A percentile compares a stretch with the other conserved stretches of the same genome.
These are phyloP conservation scores for Pseudopithomyces maydicus DNA, from an alignment of 2,329 filamentous ascomycete species.

Conservation along the genomic window DNA sequence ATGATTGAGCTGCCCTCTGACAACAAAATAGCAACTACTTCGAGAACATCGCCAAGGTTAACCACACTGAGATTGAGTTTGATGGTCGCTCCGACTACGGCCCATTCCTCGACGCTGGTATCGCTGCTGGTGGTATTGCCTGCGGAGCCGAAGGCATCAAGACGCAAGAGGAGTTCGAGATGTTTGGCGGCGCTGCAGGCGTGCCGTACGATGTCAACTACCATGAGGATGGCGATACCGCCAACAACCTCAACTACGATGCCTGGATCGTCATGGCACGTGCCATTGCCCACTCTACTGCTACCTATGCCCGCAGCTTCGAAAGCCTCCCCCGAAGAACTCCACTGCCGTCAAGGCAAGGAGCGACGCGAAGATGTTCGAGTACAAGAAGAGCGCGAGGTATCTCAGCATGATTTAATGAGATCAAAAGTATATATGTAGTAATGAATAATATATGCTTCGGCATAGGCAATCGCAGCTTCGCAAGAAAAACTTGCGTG, in stretches of 20 bases:
- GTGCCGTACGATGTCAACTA: constrained; percentile 63
- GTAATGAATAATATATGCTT: neutral
- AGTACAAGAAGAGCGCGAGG: constrained; percentile 10
- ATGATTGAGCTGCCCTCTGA: neutral
- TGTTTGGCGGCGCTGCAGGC: constrained; percentile 74
- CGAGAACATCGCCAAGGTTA: constrained; percentile 30
- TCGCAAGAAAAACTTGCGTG: too few relatives aligned
- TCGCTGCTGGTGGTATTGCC: constrained; percentile 76
- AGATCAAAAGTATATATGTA: neutral
- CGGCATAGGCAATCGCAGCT: neutral
- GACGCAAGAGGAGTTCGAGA: constrained; percentile 66
- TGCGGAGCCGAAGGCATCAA: constrained; percentile 80
- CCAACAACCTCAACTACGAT: constrained; percentile 59
- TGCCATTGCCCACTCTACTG: constrained; percentile 61
- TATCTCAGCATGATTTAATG: constrained; percentile 14
- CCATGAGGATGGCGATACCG: constrained; percentile 58
- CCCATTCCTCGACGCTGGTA: constrained; percentile 73
- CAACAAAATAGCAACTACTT: constrained; percentile 30
- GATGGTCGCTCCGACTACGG: constrained; percentile 82
- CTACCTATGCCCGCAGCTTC: constrained; percentile 41
- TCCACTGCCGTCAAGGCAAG: constrained; percentile 17
- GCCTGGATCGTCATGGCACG: constrained; percentile 62
- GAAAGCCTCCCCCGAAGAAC: constrained; percentile 37
- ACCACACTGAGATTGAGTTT: constrained; percentile 71
- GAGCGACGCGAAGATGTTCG: constrained; percentile 6